A percentile compares a stretch with the other conserved stretches of the same genome.
phyloP scores from a whole-genome alignment of 2,329 filamentous ascomycete genomes.

The Canariomyces notabilis region DNA sequence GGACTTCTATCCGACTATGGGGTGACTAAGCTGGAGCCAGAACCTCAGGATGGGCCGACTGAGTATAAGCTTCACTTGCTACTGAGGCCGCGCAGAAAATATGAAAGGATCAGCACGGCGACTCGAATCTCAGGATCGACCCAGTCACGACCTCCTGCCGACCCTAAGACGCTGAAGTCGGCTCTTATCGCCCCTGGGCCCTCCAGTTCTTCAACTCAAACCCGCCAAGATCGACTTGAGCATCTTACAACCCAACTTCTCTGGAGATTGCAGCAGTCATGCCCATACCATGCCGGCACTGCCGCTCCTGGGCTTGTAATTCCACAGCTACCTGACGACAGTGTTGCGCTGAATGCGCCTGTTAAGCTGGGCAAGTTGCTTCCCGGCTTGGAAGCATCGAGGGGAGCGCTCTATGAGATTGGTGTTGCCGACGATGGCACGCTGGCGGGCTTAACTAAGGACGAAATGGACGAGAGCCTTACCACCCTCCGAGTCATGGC shows the following conservation, averaged over 20 bases:
- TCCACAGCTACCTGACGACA: conserved; percentile 66
- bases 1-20: conserved; percentile 55
- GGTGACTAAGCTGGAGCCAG: conserved; percentile 74
- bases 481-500: conserved; percentile 85
- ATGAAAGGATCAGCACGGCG: conserved; percentile 64
- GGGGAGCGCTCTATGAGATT: conserved; percentile 92
- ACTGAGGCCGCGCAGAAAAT: conserved; percentile 70
- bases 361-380: conserved; percentile 54
- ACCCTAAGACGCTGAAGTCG: conserved; percentile 26
- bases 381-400: conserved; percentile 84
- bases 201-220: conserved; percentile 48
- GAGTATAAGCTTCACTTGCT: conserved; percentile 96
- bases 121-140: conserved; percentile 29
- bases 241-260: conserved; percentile 91
- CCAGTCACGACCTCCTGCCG: conserved; percentile 27
- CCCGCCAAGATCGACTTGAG: conserved; percentile 76
- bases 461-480: conserved; percentile 90
- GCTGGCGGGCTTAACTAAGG: conserved; percentile 78
- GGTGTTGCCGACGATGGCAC: conserved; percentile 93
- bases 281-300: conserved; percentile 79
- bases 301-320: conserved; percentile 65
- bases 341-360: conserved; percentile 41
- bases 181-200: conserved; percentile 18
- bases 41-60: conserved; percentile 89
- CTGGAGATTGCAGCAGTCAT: conserved; percentile 93